These are phyloP conservation scores for Kluyveromyces starmeri DNA, from an alignment of 805 yeast species.

Conservation along the genomic window DNA sequence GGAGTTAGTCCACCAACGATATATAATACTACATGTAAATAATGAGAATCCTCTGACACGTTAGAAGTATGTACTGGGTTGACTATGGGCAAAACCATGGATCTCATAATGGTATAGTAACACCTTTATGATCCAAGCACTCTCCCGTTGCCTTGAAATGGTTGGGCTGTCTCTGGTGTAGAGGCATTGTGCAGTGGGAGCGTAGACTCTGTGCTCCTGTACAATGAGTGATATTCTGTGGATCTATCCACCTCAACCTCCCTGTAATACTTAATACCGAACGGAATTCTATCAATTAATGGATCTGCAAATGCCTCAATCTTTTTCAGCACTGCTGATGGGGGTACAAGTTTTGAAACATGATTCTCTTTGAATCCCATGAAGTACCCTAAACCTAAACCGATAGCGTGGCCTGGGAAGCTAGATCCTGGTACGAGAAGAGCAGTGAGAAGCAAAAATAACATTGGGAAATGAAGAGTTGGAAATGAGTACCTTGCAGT, in stretches of 20 bases:
- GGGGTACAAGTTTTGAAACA: slow-evolving; percentile 53
- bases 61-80: background rate
- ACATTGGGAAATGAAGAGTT: slow-evolving; percentile 50
- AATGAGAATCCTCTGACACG: background rate
- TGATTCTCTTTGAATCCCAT: slow-evolving; percentile 43
- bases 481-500: slow-evolving; percentile 42
- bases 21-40: background rate
- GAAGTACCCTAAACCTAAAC: slow-evolving; percentile 56
- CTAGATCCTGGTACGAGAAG: slow-evolving; percentile 57
- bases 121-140: slow-evolving; percentile 12
- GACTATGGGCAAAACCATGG: background rate
- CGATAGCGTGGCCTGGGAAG: slow-evolving; percentile 66
- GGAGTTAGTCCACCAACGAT: too few species aligned
- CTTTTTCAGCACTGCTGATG: slow-evolving; percentile 50
- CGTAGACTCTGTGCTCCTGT: slow-evolving; percentile 10
- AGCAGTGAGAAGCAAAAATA: slow-evolving; percentile 39
- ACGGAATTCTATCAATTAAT: slow-evolving; percentile 46
- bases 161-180: background rate
- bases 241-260: slow-evolving; percentile 42
- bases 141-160: slow-evolving; percentile 14
- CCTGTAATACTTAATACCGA: slow-evolving; percentile 43
- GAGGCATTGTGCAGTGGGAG: slow-evolving; percentile 13
- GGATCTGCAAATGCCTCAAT: slow-evolving; percentile 49
- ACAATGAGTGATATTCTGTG: slow-evolving; percentile 25
- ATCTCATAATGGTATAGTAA: too few species aligned